These are phyloP conservation scores for Colletotrichum cordylinicola DNA, from an alignment of 2,329 filamentous ascomycete species.

Conservation along the genomic window DNA sequence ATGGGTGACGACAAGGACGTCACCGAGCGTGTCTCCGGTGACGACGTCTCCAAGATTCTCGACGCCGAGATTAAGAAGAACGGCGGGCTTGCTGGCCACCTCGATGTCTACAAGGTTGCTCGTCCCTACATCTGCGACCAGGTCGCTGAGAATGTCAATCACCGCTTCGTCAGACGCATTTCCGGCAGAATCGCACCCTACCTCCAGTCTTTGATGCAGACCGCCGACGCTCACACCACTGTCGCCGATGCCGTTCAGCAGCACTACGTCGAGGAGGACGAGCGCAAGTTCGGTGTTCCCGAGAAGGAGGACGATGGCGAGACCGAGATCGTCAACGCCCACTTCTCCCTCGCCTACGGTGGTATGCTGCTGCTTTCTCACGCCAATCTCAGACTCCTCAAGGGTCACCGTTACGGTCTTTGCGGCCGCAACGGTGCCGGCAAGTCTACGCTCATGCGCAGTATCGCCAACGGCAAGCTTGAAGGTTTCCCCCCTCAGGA, in stretches of 20 bases:
- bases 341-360: conserved; percentile 96
- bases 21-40: conserved; percentile 69
- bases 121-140: conserved; percentile 81
- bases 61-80: conserved; percentile 78
- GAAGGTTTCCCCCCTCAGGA: conserved; percentile 96
- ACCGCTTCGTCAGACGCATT: conserved; percentile 79
- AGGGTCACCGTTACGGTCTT: conserved; percentile 96
- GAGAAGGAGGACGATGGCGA: conserved; percentile 91
- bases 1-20: conserved; percentile 77
- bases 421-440: conserved; percentile 97
- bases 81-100: conserved; percentile 65
- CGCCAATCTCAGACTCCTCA: conserved; percentile 91
- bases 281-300: conserved; percentile 84
- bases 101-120: conserved; percentile 70
- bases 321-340: conserved; percentile 94
- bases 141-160: conserved; percentile 87
- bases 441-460: conserved; percentile 99
- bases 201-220: conserved; percentile 71
- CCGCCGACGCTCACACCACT: conserved; percentile 62
- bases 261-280: conserved; percentile 82
- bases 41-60: conserved; percentile 77
- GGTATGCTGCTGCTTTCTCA: conserved; percentile 97
- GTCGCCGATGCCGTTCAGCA: conserved; percentile 78
- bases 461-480: conserved; percentile 92
- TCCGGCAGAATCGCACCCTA: conserved; percentile 74